Percentiles rank a stretch among this genome's conserved stretches.
phyloP scores from a whole-genome alignment of 345 rosid species.

The Acer yangbiense region DNA sequence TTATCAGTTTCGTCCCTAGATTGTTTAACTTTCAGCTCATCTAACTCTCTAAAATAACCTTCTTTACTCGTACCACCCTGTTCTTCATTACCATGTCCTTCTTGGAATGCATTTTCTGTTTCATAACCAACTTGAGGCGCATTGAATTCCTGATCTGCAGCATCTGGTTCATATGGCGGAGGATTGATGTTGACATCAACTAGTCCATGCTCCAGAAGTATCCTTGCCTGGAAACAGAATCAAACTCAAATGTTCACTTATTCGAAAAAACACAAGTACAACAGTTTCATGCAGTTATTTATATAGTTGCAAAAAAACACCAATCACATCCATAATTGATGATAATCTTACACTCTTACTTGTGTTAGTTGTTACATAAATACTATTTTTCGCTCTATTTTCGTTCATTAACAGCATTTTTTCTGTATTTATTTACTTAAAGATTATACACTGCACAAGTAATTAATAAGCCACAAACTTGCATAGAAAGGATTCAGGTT shows the following conservation, averaged over 20 bases:
- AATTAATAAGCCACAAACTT: background rate
- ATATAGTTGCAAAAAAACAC: background rate
- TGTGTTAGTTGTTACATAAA: no score
- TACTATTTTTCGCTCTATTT: background rate
- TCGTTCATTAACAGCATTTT: no score
- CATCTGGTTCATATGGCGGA: constrained; percentile 32
- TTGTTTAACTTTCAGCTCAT: constrained; percentile 55
- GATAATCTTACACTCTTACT: background rate
- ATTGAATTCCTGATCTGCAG: constrained; percentile 31
- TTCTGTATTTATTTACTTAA: no score
- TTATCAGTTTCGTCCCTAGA: constrained; percentile 53
- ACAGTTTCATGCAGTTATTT: background rate
- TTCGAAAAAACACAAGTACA: background rate
- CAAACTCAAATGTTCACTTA: constrained; percentile 3
- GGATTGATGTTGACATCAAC: constrained; percentile 42
- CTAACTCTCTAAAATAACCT: constrained; percentile 52
- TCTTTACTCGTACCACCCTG: constrained; percentile 42
- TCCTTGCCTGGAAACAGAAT: constrained; percentile 69
- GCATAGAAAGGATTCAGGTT: background rate
- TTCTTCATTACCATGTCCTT: constrained; percentile 32
- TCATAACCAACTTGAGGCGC: constrained; percentile 42
- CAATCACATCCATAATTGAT: background rate
- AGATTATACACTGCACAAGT: no score
- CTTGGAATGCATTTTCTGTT: constrained; percentile 32
- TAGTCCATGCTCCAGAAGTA: constrained; percentile 66